These are phyloP conservation scores for Endocarpon pusillum DNA, from an alignment of 495 filamentous ascomycete species.

Conservation along the genomic window DNA sequence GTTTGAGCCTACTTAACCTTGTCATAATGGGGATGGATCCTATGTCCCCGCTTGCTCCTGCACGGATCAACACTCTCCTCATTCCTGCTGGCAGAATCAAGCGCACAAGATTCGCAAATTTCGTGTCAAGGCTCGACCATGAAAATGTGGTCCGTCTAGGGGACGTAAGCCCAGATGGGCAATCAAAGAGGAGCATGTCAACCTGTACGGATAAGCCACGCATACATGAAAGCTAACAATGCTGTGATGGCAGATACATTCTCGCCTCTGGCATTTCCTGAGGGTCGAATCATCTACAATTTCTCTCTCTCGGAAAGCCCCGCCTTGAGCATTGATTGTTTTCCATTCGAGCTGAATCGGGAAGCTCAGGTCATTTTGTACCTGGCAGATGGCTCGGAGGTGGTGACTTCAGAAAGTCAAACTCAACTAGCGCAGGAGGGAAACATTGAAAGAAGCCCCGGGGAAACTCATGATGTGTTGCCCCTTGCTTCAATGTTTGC, in stretches of 20 bases:
- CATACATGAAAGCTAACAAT: too few relatives aligned
- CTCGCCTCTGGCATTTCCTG: conserved; percentile 80
- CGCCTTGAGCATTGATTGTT: conserved; percentile 56
- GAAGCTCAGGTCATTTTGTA: conserved; percentile 68
- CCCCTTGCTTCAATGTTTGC: too few relatives aligned
- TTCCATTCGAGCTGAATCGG: conserved; percentile 71
- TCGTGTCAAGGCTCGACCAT: conserved; percentile 57
- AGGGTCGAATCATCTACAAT: conserved; percentile 79
- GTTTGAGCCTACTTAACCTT: too few relatives aligned
- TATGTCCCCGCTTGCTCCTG: conserved; percentile 75
- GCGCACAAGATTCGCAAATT: conserved; percentile 59
- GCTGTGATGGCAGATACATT: conserved; percentile 58
- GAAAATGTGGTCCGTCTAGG: conserved; percentile 76
- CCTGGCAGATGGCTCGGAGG: conserved; percentile 53
- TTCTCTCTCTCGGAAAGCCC: conserved; percentile 63
- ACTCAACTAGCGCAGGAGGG: conserved; percentile 4
- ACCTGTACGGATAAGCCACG: too few relatives aligned
- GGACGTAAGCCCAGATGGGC: conserved; percentile 76
- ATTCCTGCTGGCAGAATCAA: conserved; percentile 76
- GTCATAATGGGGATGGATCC: conserved; percentile 83
- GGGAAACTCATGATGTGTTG: too few relatives aligned
- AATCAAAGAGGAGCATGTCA: conserved; percentile 70
- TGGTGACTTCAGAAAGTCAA: conserved; percentile 18
- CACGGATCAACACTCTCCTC: conserved; percentile 66
- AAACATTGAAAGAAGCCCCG: not conserved